Evolutionary conservation across 306 rosid species (phyloP).

Genomic region (Castanea crenata): DNA sequence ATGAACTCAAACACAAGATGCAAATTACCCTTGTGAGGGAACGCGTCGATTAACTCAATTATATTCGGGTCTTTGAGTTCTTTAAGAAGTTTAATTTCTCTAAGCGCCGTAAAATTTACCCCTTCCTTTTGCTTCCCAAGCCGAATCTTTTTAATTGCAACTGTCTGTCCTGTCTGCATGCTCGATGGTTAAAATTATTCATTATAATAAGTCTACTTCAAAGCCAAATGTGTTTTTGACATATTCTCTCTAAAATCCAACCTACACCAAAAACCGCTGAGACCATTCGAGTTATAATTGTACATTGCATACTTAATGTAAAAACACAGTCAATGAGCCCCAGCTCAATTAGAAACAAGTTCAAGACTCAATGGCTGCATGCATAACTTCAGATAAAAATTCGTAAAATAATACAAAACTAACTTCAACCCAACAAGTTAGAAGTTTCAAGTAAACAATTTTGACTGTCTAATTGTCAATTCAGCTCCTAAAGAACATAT

Average conservation of each 20-base stretch:
- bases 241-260: not conserved
- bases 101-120: conserved; percentile 85
- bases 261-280: not conserved
- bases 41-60: conserved; percentile 85
- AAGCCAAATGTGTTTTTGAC: not conserved
- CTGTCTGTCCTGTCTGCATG: conserved; percentile 84
- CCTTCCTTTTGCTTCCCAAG: conserved; percentile 98
- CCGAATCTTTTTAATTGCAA: conserved; percentile 95
- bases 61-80: conserved; percentile 83
- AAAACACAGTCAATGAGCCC: too few relatives aligned
- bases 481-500: too few relatives aligned
- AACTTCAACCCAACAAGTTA: not conserved
- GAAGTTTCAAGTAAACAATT: not conserved
- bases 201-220: not conserved
- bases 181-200: conserved; percentile 21
- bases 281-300: not conserved
- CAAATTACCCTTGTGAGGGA: conserved; percentile 91
- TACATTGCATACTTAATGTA: not conserved
- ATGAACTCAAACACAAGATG: conserved; percentile 96
- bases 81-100: conserved; percentile 86
- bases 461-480: too few relatives aligned
- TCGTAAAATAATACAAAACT: not conserved
- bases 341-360: too few relatives aligned
- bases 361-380: too few relatives aligned
- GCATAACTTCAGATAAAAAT: too few relatives aligned